Percentiles rank a stretch among this genome's conserved stretches.
These are phyloP conservation scores for Terfezia boudieri DNA, from an alignment of 495 filamentous ascomycete genomes.

Conservation along the genomic window DNA sequence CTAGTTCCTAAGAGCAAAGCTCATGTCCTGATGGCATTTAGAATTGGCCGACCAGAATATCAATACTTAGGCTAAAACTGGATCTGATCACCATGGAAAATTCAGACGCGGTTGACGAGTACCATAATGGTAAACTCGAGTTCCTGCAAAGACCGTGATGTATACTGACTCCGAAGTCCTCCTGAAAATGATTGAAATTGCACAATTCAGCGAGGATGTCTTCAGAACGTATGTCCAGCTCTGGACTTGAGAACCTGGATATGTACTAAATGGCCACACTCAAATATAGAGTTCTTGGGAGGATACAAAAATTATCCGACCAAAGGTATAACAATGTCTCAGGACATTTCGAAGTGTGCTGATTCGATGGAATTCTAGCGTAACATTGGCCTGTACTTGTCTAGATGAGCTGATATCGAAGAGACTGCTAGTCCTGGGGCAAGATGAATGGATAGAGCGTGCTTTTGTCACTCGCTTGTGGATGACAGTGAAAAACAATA, in stretches of 20 bases:
- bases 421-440: conserved; percentile 21
- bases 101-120: conserved; percentile 23
- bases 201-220: conserved; percentile 32
- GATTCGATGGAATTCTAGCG: neutral
- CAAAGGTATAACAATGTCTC: conserved; percentile 18
- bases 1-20: neutral
- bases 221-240: conserved; percentile 30
- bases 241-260: too few relatives aligned
- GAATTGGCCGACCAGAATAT: conserved; percentile 36
- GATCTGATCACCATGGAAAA: conserved; percentile 29
- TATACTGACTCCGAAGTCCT: conserved; percentile 16
- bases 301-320: conserved; percentile 40
- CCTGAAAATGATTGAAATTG: conserved; percentile 29
- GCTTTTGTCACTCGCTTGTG: conserved; percentile 38
- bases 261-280: too few relatives aligned
- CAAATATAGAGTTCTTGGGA: conserved; percentile 29
- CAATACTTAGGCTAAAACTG: conserved; percentile 46
- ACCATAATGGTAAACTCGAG: conserved; percentile 17
- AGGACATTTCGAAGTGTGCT: too few relatives aligned
- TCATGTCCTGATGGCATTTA: neutral
- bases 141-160: too few relatives aligned
- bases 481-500: conserved; percentile 26
- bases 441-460: conserved; percentile 37
- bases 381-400: conserved; percentile 27
- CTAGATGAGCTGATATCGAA: conserved; percentile 37